Conservation (phyloP, 768 basidiomycete genomes). For the Xerocomellus intermedius region DNA sequence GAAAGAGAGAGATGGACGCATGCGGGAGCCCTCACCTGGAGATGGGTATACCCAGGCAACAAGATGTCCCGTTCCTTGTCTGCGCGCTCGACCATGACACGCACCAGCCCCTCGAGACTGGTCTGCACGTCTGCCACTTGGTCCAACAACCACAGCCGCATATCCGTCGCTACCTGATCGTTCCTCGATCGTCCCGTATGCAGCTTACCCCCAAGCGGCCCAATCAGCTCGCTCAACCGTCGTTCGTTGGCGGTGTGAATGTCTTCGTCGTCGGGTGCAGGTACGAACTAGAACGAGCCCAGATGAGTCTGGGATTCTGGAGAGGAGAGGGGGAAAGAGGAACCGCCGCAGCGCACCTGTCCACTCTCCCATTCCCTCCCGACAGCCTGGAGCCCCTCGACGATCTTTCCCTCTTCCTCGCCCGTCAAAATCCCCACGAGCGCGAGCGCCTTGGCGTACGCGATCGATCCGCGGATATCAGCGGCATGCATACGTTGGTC, state of each 20-base stretch:
- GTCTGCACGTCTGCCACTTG: slow-evolving; percentile 66
- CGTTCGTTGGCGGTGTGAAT: slow-evolving; percentile 99
- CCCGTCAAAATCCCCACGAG: slow-evolving; percentile 77
- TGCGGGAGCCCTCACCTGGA: slow-evolving; percentile 60
- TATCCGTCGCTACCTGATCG: slow-evolving; percentile 98
- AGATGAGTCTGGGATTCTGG: background rate
- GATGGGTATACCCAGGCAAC: slow-evolving; percentile 95
- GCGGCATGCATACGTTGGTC: slow-evolving; percentile 92
- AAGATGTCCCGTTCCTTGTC: slow-evolving; percentile 90
- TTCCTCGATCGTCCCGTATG: slow-evolving; percentile 97
- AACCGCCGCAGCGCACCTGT: slow-evolving; percentile 39
- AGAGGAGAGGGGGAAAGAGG: background rate
- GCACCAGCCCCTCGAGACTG: slow-evolving; percentile 73
- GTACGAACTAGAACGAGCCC: slow-evolving; percentile 54
- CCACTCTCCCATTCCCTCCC: slow-evolving; percentile 84
- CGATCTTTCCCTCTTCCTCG: slow-evolving; percentile 72
- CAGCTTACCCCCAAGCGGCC: slow-evolving; percentile 89
- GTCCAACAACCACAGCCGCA: slow-evolving; percentile 92
- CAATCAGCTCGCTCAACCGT: slow-evolving; percentile 89
- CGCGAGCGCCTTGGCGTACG: slow-evolving; percentile 86
- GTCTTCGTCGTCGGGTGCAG: slow-evolving; percentile 91
- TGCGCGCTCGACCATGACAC: slow-evolving; percentile 88
- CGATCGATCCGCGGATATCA: slow-evolving; percentile 92
- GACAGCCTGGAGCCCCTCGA: slow-evolving; percentile 71
- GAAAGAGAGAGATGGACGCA: background rate